Evolutionary conservation across 208 protist species (phyloP), one percentile per base, ranked within the genome.

Genomic region (Leptomonas seymouri): DNA sequence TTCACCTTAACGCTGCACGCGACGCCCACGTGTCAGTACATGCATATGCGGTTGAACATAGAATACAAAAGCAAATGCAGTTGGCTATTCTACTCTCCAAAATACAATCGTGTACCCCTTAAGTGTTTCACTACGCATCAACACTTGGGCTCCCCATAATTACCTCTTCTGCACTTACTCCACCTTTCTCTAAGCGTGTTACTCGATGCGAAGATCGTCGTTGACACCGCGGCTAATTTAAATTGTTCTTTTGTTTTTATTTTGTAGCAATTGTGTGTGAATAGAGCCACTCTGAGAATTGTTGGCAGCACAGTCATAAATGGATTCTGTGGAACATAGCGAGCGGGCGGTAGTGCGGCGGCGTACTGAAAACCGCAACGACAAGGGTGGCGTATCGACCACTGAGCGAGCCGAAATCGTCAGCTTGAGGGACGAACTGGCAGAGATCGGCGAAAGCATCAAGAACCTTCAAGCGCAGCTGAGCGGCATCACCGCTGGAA

Each of bases 361-460:
- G 41, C 71, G 71, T 8, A 63, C 57, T 2, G 71, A 77, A 39
- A 39, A 39, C 34, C 3, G 9, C 34, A 39, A 39, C n/a, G 61
- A 2, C 39, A 49, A 48, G 36, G 44, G 28, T 25, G 28, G 53
- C 16, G 7, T 20, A 27, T 34, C 50, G 4, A 62, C 55, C 0
- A 62, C 4, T 49, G 62, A 20, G 18, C 30, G 65, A 8, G 14
- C 6, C 30, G 64, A 57, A 9, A 12, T 2, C 16, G 3, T 30
- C 3, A 46, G 56, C 3, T 42, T 71, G 41, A 55, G 71, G 1
- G 71, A 77, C 9, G 71, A 71, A 34, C 58, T 77, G 28, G 71
- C 71, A 0, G 39, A 62, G 2, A 77, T 77, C 30, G 71, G 71
- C 0, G 71, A 77, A 46, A 16, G 62, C 14, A 77, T 77, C 63